A percentile compares a stretch with the other conserved stretches of the same genome.
Evolutionary conservation across 2,329 filamentous ascomycete genomes (phyloP).

Genomic region (Fusarium longipes): DNA sequence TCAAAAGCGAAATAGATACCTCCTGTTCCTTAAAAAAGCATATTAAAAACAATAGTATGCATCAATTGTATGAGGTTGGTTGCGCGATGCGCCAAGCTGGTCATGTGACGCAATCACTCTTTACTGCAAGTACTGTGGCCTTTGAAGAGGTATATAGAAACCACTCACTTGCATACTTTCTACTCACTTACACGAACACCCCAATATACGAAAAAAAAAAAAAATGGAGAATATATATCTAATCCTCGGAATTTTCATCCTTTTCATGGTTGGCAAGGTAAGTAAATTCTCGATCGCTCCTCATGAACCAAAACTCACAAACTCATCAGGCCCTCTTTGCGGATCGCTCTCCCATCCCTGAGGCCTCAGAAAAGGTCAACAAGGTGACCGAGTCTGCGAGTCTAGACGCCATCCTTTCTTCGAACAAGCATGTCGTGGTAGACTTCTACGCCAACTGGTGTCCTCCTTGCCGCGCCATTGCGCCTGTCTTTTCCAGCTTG

Average conservation of each 20-base stretch:
- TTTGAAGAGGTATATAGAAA: not conserved
- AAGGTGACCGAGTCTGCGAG: slow-evolving; percentile 47
- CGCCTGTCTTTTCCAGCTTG: slow-evolving; percentile 68
- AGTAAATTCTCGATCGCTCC: not conserved
- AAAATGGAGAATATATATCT: slow-evolving; percentile 40
- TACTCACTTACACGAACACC: not conserved
- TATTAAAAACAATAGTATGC: not conserved
- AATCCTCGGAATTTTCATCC: slow-evolving; percentile 29
- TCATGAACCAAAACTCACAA: slow-evolving; percentile 5
- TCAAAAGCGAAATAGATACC: too few species aligned
- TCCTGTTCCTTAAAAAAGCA: too few species aligned
- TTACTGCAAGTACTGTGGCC: not conserved
- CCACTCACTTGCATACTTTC: not conserved
- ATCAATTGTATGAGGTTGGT: not conserved
- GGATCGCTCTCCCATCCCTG: slow-evolving; percentile 52
- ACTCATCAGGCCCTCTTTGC: slow-evolving; percentile 26
- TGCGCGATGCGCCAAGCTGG: not conserved
- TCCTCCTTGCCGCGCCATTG: slow-evolving; percentile 90
- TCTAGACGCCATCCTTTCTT: slow-evolving; percentile 43
- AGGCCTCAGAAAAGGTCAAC: slow-evolving; percentile 54
- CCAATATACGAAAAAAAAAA: not conserved
- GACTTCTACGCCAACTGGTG: slow-evolving; percentile 93
- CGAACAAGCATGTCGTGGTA: slow-evolving; percentile 73
- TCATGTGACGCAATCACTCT: slow-evolving; percentile 20
- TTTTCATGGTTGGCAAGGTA: slow-evolving; percentile 34